These are phyloP conservation scores for Hymenoscyphus occultus DNA, from an alignment of 2,329 filamentous ascomycete species.

Conservation along the genomic window DNA sequence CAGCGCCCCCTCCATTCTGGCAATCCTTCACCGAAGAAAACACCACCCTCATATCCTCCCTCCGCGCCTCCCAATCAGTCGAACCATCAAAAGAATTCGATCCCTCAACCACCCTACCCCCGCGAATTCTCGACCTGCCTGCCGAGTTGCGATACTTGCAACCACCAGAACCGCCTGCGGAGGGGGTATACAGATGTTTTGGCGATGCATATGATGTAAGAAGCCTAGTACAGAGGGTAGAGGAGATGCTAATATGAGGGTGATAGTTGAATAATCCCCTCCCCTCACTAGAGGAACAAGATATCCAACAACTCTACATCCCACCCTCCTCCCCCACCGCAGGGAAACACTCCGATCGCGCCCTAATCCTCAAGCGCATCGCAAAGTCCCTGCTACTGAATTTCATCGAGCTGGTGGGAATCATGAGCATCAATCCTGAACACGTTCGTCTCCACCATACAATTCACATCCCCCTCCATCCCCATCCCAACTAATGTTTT, in stretches of 20 bases:
- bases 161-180: slow-evolving; percentile 71
- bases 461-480: not conserved
- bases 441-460: slow-evolving; percentile 38
- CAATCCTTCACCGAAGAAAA: slow-evolving; percentile 80
- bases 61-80: slow-evolving; percentile 38
- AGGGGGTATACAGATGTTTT: slow-evolving; percentile 73
- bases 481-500: not conserved
- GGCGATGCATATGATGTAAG: slow-evolving; percentile 61
- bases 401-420: slow-evolving; percentile 79
- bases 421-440: slow-evolving; percentile 64
- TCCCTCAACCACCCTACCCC: slow-evolving; percentile 31
- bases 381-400: slow-evolving; percentile 84
- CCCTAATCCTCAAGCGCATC: slow-evolving; percentile 69
- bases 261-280: slow-evolving; percentile 56
- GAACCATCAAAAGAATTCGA: slow-evolving; percentile 12
- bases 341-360: slow-evolving; percentile 58
- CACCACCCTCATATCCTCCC: slow-evolving; percentile 53
- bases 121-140: slow-evolving; percentile 31
- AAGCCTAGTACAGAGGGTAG: slow-evolving; percentile 7
- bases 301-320: slow-evolving; percentile 66
- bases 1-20: slow-evolving; percentile 87
- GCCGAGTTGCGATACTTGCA: slow-evolving; percentile 73
- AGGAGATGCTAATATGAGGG: slow-evolving; percentile 21
- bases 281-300: slow-evolving; percentile 65
- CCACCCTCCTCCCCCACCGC: slow-evolving; percentile 36